phyloP scores from a whole-genome alignment of 345 rosid species.

The Melastoma malabathricum region DNA sequence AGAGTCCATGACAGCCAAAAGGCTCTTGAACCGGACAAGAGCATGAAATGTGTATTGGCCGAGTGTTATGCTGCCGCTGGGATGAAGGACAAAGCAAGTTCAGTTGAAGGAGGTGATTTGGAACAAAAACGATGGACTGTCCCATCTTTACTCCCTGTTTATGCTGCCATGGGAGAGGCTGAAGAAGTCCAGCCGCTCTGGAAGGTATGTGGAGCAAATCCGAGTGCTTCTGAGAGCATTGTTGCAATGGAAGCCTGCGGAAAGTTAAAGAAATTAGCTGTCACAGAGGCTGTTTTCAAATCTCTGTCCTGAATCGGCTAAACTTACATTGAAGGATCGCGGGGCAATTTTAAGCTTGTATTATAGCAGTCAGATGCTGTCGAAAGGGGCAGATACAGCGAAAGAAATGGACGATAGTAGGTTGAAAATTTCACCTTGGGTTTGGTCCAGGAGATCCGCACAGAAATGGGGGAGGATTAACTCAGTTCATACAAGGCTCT shows the following conservation, averaged over 20 bases:
- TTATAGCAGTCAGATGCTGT: constrained; percentile 53
- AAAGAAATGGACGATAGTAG: no score
- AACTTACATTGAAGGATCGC: constrained; percentile 41
- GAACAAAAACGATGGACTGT: constrained; percentile 42
- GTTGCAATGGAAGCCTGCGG: constrained; percentile 90
- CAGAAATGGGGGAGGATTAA: constrained; percentile 49
- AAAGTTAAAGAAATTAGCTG: constrained; percentile 40
- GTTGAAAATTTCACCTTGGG: constrained; percentile 11
- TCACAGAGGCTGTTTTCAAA: constrained; percentile 67
- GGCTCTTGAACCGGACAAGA: constrained; percentile 44
- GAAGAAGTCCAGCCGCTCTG: constrained; percentile 71
- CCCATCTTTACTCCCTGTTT: constrained; percentile 47
- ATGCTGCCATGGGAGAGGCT: constrained; percentile 57
- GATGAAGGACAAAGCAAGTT: constrained; percentile 53
- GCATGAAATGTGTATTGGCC: constrained; percentile 36
- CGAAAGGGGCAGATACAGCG: constrained; percentile 55
- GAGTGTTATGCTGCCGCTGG: constrained; percentile 56
- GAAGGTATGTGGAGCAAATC: constrained; percentile 55
- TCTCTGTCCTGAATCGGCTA: constrained; percentile 24
- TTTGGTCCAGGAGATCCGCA: constrained; percentile 49
- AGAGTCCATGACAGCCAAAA: constrained; percentile 80
- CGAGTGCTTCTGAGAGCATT: constrained; percentile 34
- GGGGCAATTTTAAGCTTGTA: constrained; percentile 54
- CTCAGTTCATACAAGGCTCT: constrained; percentile 50
- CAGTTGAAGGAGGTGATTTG: constrained; percentile 52